Evolutionary conservation across 129 eudicot species (phyloP).

Genomic region (Flaveria robusta): DNA sequence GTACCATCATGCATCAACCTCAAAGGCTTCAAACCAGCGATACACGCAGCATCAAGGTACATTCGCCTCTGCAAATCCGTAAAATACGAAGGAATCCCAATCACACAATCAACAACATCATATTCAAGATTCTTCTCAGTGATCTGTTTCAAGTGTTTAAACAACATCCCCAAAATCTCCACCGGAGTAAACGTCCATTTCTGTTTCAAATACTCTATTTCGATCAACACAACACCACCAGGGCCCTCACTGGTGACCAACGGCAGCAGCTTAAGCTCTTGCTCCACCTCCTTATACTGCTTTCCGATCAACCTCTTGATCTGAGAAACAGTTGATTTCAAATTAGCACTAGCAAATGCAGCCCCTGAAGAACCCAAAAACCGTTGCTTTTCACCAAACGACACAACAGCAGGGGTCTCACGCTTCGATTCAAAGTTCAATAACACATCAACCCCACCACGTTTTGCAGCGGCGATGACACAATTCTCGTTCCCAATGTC

Average conservation of each 20-base stretch:
- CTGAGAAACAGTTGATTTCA: conserved; percentile 78
- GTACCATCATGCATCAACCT: conserved; percentile 84
- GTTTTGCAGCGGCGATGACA: conserved; percentile 68
- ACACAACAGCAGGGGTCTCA: conserved; percentile 75
- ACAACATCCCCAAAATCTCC: conserved; percentile 75
- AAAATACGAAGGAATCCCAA: conserved; percentile 81
- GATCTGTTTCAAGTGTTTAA: conserved; percentile 69
- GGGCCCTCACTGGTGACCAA: conserved; percentile 66
- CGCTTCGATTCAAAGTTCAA: conserved; percentile 73
- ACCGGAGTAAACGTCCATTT: conserved; percentile 64
- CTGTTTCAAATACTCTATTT: conserved; percentile 57
- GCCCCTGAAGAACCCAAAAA: conserved; percentile 83
- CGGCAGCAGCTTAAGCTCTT: conserved; percentile 67
- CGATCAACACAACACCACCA: conserved; percentile 74
- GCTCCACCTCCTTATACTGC: conserved; percentile 60
- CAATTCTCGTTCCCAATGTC: conserved; percentile 87
- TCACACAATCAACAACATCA: conserved; percentile 60
- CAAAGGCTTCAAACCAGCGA: conserved; percentile 70
- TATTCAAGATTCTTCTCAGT: conserved; percentile 63
- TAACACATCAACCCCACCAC: conserved; percentile 68
- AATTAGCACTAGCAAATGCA: conserved; percentile 69
- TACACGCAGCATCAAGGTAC: conserved; percentile 70
- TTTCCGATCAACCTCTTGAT: conserved; percentile 82
- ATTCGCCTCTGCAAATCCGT: conserved; percentile 74
- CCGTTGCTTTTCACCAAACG: conserved; percentile 84